A percentile compares a stretch with the other conserved stretches of the same genome.
These are phyloP conservation scores for Viola pubescens DNA, from an alignment of 441 rosid genomes.

Conservation along the genomic window DNA sequence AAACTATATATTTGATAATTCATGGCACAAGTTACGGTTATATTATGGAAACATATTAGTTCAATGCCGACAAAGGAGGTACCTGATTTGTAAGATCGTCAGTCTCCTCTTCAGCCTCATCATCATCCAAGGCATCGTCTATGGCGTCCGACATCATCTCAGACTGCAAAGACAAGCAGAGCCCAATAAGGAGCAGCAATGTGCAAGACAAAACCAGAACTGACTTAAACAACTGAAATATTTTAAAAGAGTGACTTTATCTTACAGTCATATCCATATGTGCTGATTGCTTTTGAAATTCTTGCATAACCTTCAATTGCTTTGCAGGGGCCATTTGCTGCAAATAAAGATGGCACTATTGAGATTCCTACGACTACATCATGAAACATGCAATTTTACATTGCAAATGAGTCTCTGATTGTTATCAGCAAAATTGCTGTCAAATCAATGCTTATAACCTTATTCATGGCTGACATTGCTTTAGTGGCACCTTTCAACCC, in stretches of 20 bases:
- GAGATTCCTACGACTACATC: background rate
- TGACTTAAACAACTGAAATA: background rate
- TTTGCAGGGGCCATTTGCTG: conserved; percentile 92
- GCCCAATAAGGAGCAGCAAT: conserved; percentile 17
- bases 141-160: conserved; percentile 96
- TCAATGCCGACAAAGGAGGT: conserved; percentile 10
- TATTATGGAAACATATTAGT: background rate
- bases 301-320: conserved; percentile 67
- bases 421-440: conserved; percentile 10
- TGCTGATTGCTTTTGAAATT: conserved; percentile 85
- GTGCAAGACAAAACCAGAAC: conserved; percentile 8
- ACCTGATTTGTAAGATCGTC: conserved; percentile 96
- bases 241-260: conserved; percentile 15
- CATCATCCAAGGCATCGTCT: conserved; percentile 80
- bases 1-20: background rate
- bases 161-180: conserved; percentile 40
- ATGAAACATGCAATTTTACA: background rate
- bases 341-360: conserved; percentile 16
- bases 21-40: background rate
- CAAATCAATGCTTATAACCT: conserved; percentile 33
- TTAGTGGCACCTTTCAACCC: conserved; percentile 87
- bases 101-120: conserved; percentile 92
- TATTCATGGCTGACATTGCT: conserved; percentile 84
- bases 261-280: conserved; percentile 96
- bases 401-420: background rate